Base-by-base conservation (phyloP, 805 yeast species). In the Yamadazyma paraphyllophila region DNA sequence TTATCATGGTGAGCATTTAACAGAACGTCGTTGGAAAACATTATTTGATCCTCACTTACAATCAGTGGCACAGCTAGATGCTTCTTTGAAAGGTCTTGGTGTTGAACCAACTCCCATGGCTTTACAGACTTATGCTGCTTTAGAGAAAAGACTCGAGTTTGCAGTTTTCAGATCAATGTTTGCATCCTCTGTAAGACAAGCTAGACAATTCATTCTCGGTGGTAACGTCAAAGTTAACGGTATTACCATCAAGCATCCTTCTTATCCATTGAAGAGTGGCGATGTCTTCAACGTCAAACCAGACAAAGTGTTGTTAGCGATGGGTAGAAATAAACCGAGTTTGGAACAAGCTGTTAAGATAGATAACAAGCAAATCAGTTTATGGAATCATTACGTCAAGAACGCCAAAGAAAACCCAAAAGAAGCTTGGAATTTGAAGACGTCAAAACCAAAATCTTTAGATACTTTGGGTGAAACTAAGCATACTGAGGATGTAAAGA, bases 1-100 rank as follows among this genome's bases (percentile, higher is more conserved):
- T 1, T 92, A 92, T 65, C 99, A 92, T 63, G 99, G 99, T 56
- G 98, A 94, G 60, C 88, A 85, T 62, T 65, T 92, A 45, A 86
- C 92, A 1, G 99, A 94, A 63, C 71, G 80, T 14, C 81, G 91
- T 61, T 87, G 90, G 84, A 85, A 85, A 60, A 68, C 81, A 7
- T 65, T 77, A 41, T 91, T 92, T 69, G 71, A 81, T 44, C 78
- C 81, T 17, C 82, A 83, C 48, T 73, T 90, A 54, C 83, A 85
- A 48, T 87, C 95, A 25, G 96, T 89, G 34, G 94, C 96, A 7
- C 96, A 89, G 59, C 76, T 89, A 61, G 96, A 88, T 66, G 87
- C 92, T 7, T 83, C 91, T 2, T 71, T 83, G 54, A 80, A 80
- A 54, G 88, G 87, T 56, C 72, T 69, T 39, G 70, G 65, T 35